phyloP scores from a whole-genome alignment of 805 yeast genomes.

The Suhomyces sp. region DNA sequence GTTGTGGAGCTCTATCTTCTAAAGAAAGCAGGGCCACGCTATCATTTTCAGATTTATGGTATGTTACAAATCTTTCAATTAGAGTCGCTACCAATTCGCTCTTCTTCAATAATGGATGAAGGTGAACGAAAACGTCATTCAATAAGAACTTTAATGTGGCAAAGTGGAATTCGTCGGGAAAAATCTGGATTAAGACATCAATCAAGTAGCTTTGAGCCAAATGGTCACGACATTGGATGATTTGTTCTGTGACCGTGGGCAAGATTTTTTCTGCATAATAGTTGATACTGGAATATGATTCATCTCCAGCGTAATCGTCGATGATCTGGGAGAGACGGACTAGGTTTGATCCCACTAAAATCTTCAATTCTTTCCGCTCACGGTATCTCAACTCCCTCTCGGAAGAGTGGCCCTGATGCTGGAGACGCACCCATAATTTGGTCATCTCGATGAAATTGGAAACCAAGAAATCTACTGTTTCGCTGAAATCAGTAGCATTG shows the following conservation, averaged over 20 bases:
- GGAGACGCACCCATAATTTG: slow-evolving; percentile 94
- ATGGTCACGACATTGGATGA: slow-evolving; percentile 86
- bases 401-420: slow-evolving; percentile 90
- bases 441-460: slow-evolving; percentile 96
- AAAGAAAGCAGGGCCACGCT: slow-evolving; percentile 22
- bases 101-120: slow-evolving; percentile 71
- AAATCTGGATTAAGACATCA: slow-evolving; percentile 90
- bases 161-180: slow-evolving; percentile 90
- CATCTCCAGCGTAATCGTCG: slow-evolving; percentile 53
- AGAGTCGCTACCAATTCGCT: slow-evolving; percentile 66
- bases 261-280: slow-evolving; percentile 54
- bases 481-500: slow-evolving; percentile 46
- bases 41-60: slow-evolving; percentile 28
- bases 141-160: slow-evolving; percentile 68
- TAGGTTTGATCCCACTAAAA: slow-evolving; percentile 88
- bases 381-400: slow-evolving; percentile 70
- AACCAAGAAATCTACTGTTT: slow-evolving; percentile 74
- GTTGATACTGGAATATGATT: slow-evolving; percentile 25
- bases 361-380: slow-evolving; percentile 87
- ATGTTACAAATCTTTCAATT: slow-evolving; percentile 67
- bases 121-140: slow-evolving; percentile 55
- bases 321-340: slow-evolving; percentile 87
- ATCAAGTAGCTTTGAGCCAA: slow-evolving; percentile 89
- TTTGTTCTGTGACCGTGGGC: slow-evolving; percentile 83
- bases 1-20: slow-evolving; percentile 5